Conservation (phyloP, 176 grass and related monocot species). For the Ensete glaucum region DNA sequence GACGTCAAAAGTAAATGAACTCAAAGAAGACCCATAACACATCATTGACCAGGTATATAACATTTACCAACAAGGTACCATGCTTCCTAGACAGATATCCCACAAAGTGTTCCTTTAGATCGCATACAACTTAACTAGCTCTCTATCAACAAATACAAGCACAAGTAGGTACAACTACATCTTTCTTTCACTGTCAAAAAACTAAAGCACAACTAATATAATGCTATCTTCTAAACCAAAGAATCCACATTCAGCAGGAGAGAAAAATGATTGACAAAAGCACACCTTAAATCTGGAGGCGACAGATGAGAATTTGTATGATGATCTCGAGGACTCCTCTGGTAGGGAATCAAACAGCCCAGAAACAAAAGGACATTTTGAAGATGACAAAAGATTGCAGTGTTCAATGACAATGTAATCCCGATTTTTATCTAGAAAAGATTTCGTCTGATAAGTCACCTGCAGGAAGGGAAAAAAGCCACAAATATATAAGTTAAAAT, state of each 20-base stretch:
- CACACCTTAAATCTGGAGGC: constrained; percentile 97
- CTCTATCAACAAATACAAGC: no score
- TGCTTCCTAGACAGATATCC: no score
- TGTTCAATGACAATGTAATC: constrained; percentile 98
- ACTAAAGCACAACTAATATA: no score
- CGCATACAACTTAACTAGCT: no score
- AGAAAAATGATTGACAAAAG: background rate
- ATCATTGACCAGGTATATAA: no score
- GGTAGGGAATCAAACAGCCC: constrained; percentile 70
- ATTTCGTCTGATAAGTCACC: constrained; percentile 93
- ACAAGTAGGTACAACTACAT: no score
- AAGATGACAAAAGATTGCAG: constrained; percentile 88
- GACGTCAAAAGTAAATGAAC: no score
- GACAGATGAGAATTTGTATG: constrained; percentile 95
- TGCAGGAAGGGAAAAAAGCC: constrained; percentile 22
- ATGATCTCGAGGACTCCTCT: constrained; percentile 90
- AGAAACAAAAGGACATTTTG: constrained; percentile 77
- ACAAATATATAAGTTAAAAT: background rate
- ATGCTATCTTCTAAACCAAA: background rate
- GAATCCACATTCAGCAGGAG: background rate
- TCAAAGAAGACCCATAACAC: no score
- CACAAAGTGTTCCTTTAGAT: no score
- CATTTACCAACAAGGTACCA: no score
- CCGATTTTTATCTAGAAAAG: constrained; percentile 93
- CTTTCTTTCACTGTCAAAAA: no score